A percentile compares a stretch with the other conserved stretches of the same genome.
These are phyloP conservation scores for Ogataea pini DNA, from an alignment of 805 yeast species.

Conservation along the genomic window DNA sequence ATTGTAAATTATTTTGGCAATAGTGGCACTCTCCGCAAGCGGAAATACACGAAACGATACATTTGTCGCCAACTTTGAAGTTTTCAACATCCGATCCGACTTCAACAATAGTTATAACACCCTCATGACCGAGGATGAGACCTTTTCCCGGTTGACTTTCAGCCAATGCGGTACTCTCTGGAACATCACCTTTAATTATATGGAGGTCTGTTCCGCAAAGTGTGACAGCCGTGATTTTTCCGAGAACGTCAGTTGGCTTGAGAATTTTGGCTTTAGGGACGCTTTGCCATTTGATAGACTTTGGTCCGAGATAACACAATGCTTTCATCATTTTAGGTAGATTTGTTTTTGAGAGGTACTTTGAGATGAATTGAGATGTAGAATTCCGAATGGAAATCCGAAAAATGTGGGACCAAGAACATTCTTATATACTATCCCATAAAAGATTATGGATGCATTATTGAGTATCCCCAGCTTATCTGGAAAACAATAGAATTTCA, in stretches of 20 bases:
- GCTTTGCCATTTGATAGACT: conserved; percentile 38
- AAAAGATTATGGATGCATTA: neutral
- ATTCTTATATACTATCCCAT: neutral
- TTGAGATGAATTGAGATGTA: too few species aligned
- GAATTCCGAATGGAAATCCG: too few species aligned
- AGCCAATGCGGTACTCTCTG: conserved; percentile 46
- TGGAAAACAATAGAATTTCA: neutral
- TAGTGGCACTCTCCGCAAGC: conserved; percentile 61
- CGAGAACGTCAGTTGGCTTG: conserved; percentile 54
- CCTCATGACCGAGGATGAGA: conserved; percentile 60
- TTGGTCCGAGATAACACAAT: conserved; percentile 46
- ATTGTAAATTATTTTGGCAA: conserved; percentile 54
- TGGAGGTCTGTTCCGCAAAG: conserved; percentile 69
- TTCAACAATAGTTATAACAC: conserved; percentile 52
- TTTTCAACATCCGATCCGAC: conserved; percentile 50
- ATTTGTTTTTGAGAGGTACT: too few species aligned
- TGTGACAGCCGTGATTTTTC: conserved; percentile 57
- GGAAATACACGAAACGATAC: conserved; percentile 66
- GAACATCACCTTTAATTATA: conserved; percentile 61
- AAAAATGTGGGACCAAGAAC: neutral
- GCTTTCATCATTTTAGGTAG: conserved; percentile 51
- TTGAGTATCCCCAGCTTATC: neutral
- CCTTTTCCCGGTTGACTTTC: conserved; percentile 24
- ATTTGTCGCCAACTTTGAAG: conserved; percentile 57
- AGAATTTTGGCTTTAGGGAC: conserved; percentile 45